Evolutionary conservation across 2,329 filamentous ascomycete species (phyloP), one percentile per base, ranked within the genome.

Genomic region (Fusarium sp.): DNA sequence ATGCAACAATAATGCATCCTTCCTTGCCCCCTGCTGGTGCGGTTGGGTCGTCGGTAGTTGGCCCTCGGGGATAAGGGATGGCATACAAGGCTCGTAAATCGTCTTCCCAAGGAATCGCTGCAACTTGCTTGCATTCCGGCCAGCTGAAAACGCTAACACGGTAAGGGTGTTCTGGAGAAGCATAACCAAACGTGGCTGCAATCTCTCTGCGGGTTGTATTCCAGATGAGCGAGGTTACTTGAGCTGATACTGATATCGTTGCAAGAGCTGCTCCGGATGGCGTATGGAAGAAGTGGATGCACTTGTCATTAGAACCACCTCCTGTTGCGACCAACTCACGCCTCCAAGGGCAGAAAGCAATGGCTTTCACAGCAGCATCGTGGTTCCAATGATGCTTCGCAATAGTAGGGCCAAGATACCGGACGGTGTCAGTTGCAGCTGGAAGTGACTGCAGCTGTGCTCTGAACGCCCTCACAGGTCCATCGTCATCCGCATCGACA

Each of bases 331-430:
- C 81, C 7, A 99, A 85, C 6, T 91, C 92, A 24, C 92, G 88
- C 58, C 95, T 92, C 95, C 94, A 99, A 1, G 96, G 95, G 68
- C 95, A 97, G 80, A 98, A 98, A 3, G 96, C 94, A 72, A 98
- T 96, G 31, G 96, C 96, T 80, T 99, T 99, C 70, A 98, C 92
- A 4, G 96, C 96, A 1, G 95, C 95, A 26, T 89, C 89, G 77
- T 99, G 93, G 13, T 84, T 79, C 88, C 93, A 96, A 31, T 86
- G 86, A 77, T 97, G 89, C 72, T 87, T 91, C 74, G 92, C 89
- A 29, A 84, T 81, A 9, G 88, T 88, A 8, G 80, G 75, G 4
- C 81, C 81, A 26, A 93, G 79, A 24, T 83, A 80, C 20, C 85
- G 81, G 23, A 86, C 81, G 31, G 75, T 78, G 15, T 78, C 80